Evolutionary conservation across 2,329 filamentous ascomycete species (phyloP).

Genomic region (Clonostachys rhizophaga): DNA sequence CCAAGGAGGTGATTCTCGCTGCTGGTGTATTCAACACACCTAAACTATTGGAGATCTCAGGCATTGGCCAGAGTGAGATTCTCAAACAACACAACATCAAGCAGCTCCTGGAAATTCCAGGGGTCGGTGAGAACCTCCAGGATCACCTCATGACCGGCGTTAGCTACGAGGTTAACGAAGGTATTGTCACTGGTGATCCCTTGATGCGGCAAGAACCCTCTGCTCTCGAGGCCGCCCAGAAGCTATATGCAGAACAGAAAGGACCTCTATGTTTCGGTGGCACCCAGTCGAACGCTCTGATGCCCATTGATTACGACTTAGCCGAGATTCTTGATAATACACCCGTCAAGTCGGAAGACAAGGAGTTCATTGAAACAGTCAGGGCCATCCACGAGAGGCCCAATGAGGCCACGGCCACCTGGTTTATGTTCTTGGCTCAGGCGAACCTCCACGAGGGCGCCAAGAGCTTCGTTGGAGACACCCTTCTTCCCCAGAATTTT

Average conservation of each 20-base stretch:
- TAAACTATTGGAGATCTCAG: constrained; percentile 35
- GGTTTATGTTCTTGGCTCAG: too few species aligned
- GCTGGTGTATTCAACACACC: constrained; percentile 36
- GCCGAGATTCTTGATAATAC: too few species aligned
- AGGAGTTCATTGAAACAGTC: too few species aligned
- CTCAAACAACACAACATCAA: constrained; percentile 21
- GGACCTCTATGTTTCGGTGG: constrained; percentile 13
- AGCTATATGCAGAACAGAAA: constrained; percentile 9
- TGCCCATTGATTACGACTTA: neutral
- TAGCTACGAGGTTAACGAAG: constrained; percentile 12
- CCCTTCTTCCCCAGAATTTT: neutral
- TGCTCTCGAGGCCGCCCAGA: constrained; percentile 10
- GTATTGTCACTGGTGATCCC: constrained; percentile 8
- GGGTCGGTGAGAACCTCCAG: constrained; percentile 33
- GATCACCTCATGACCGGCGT: constrained; percentile 14
- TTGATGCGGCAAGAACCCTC: constrained; percentile 8
- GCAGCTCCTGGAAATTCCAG: constrained; percentile 21
- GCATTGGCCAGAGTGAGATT: constrained; percentile 26
- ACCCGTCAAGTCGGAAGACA: too few species aligned
- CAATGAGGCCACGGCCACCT: too few species aligned
- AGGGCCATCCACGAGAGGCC: too few species aligned
- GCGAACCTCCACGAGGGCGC: neutral
- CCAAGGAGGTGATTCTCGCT: constrained; percentile 33
- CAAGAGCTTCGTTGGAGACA: neutral
- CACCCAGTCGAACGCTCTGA: neutral